Evolutionary conservation across 2,329 filamentous ascomycete genomes (phyloP), one percentile per base, ranked within the genome.

Genomic region (Trichoderma endophyticum): DNA sequence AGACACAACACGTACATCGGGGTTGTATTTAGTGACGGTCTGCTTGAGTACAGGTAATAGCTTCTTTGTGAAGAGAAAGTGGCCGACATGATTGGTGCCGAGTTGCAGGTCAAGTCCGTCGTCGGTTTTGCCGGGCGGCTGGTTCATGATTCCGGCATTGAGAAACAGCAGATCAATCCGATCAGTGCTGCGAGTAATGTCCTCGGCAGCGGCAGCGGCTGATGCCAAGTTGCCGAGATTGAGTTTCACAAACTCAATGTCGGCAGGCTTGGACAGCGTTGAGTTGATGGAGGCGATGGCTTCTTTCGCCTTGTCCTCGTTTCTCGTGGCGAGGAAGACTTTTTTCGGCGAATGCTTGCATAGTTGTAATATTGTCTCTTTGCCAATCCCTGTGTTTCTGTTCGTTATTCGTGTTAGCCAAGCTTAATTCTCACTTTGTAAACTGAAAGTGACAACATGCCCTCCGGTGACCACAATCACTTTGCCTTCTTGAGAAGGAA

Each of bases 261-360:
- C 82, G 78, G n/a, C 82, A 77, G 14, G 81, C 71, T 12, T 77
- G 73, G 60, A 80, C 67, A 73, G 83, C 76, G 72, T 61, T 6
- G 84, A 81, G 39, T 62, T 70, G 28, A 70, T 70, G n/a, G 67
- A 70, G 3, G 81, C 79, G 18, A 84, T 78, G 56, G 88, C 84
- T 9, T 83, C 81, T 8, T 83, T 80, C 24, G 81, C 83, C 12
- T 83, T 83, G 60, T 83, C 80, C 56, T 77, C 79, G 24, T 81
- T 85, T 60, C 87, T 84, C 3, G 86, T 86, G 15, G 83, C 86
- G 72, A 90, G 83, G 79, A 86, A 89, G 73, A 90, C 85, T 71
- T 87, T 84, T 1, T 80, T 79, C 2, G 88, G 86, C 8, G 81
- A 77, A 76, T 89, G 87, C 14, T 73, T 74, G 21, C 76, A 73